Evolutionary conservation across 2,329 filamentous ascomycete genomes (phyloP), one percentile per base, ranked within the genome.

Genomic region (Dactylellina sp.): DNA sequence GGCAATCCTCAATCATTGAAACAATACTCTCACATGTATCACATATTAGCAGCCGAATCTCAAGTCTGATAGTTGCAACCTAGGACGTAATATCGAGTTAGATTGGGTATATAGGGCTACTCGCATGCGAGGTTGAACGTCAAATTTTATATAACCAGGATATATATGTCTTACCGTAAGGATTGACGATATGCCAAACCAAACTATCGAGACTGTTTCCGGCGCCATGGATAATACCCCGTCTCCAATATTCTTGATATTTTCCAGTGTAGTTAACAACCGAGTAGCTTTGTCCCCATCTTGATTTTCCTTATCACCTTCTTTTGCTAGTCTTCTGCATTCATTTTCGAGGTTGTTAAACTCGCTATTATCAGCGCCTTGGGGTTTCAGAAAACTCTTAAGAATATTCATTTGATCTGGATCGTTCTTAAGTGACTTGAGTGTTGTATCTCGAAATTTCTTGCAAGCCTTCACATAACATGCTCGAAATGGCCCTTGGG

Each of bases 21-120:
- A 40, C 35, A 20, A 60, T 37, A 37, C 56, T 49, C 12, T 47
- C 42, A 16, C 56, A 60, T 3, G 56, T 49, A 37, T 49, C 42
- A n/a, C 56, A 60, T 60, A 60, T 60, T 40, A 60, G 22, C n/a
- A 60, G 40, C 12, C 56, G 56, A 32, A 60, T 60, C 9, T 60
- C 56, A 2, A 60, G 16, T 12, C 37, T 49, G n/a, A 60, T 37
- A 7, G 56, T 60, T 5, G 25, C 56, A n/a, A 60, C 22, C 56
- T 60, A 22, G 2, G 28, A 4, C 20, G 3, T 5, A n/a, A 5
- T 32, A 50, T 50, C 14, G 24, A 25, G 24, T 46, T 16, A 46
- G 20, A 46, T 22, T 22, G 28, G 28, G 9, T 32, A 32, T 32
- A 32, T 32, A n/a, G n/a, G n/a, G n/a, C n/a, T n/a, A n/a, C n/a